phyloP scores from a whole-genome alignment of 139 green algal genomes.

The Desmodesmus armatus region DNA sequence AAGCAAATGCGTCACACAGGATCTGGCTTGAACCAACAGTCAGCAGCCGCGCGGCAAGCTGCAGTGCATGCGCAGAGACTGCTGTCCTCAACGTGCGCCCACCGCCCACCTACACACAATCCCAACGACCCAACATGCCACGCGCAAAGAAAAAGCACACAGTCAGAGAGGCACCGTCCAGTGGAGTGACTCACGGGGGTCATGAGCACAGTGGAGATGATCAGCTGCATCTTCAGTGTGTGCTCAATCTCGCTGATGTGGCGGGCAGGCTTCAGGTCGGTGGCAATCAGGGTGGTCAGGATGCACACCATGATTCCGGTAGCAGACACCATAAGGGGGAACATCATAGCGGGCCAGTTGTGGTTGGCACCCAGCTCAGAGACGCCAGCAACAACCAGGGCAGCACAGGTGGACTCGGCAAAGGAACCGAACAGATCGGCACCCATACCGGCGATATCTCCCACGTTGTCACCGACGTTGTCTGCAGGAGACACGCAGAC shows the following conservation, averaged over 20 bases:
- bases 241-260: conserved; percentile 86
- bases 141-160: neutral
- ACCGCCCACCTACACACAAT: too few relatives aligned
- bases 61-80: too few relatives aligned
- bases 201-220: conserved; percentile 91
- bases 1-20: neutral
- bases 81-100: too few relatives aligned
- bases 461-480: conserved; percentile 99
- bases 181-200: conserved; percentile 85
- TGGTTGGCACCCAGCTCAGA: conserved; percentile 75
- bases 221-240: conserved; percentile 95
- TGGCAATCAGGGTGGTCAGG: conserved; percentile 91
- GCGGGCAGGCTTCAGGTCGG: conserved; percentile 85
- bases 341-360: conserved; percentile 72
- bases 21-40: neutral
- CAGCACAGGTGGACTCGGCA: conserved; percentile 96
- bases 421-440: conserved; percentile 98
- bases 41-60: too few relatives aligned
- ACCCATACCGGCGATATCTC: conserved; percentile 99
- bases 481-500: conserved; percentile 67
- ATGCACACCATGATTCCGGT: conserved; percentile 94
- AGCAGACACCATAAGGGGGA: conserved; percentile 85
- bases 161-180: too few relatives aligned
- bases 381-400: conserved; percentile 87
- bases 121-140: neutral